phyloP scores from a whole-genome alignment of 2,329 filamentous ascomycete genomes.

The Nemania sp. region DNA sequence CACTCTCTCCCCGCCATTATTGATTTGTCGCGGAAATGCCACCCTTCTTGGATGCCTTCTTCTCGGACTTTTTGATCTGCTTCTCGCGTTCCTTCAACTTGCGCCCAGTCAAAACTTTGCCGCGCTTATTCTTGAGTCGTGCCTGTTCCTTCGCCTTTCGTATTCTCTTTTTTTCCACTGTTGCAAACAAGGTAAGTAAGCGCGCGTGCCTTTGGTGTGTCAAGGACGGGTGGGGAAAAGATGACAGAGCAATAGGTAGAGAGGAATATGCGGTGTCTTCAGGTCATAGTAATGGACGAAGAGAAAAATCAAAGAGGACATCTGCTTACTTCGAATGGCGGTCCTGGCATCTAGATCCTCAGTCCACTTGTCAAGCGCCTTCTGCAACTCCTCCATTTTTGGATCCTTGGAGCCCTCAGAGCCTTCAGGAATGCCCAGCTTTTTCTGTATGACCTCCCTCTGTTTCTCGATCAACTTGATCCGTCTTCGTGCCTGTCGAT shows the following conservation, averaged over 20 bases:
- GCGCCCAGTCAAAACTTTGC: conserved; percentile 29
- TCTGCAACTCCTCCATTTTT: conserved; percentile 34
- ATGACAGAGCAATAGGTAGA: too few relatives aligned
- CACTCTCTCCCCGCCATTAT: background rate
- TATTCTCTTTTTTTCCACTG: conserved; percentile 30
- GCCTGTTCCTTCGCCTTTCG: conserved; percentile 31
- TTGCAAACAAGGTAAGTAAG: conserved; percentile 1
- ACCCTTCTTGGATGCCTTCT: conserved; percentile 21
- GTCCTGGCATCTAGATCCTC: conserved; percentile 26
- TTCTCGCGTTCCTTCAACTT: conserved; percentile 29
- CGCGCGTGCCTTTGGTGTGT: background rate
- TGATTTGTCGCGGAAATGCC: background rate
- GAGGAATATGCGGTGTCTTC: too few relatives aligned
- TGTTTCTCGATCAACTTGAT: conserved; percentile 37
- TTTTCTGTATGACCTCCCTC: conserved; percentile 32
- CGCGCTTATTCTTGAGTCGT: conserved; percentile 26
- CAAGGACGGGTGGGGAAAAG: background rate
- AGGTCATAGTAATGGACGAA: too few relatives aligned
- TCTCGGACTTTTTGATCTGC: conserved; percentile 20
- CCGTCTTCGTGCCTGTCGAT: conserved; percentile 38
- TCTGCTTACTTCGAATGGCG: conserved; percentile 13
- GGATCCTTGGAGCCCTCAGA: too few relatives aligned
- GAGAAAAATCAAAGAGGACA: background rate
- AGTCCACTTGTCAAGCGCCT: conserved; percentile 32
- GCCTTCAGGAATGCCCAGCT: conserved; percentile 32